Percentiles rank a stretch among this genome's conserved stretches.
phyloP scores from a whole-genome alignment of 345 rosid species.

The Rubroshorea leprosula region DNA sequence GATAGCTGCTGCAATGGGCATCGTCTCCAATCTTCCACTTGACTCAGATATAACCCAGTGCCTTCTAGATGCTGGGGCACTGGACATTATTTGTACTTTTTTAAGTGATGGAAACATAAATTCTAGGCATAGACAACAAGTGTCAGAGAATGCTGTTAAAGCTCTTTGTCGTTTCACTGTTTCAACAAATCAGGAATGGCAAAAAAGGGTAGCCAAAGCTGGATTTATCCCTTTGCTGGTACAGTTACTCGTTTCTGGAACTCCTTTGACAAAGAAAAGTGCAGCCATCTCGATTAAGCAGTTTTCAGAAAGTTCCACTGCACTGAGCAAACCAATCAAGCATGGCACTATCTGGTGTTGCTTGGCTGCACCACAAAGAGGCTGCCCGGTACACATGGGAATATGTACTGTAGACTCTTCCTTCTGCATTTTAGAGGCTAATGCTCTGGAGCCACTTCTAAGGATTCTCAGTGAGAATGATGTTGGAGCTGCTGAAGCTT shows the following conservation, averaged over 20 bases:
- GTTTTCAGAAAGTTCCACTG: slow-evolving; percentile 26
- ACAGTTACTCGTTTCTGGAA: slow-evolving; percentile 21
- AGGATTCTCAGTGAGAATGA: slow-evolving; percentile 20
- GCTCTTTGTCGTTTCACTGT: slow-evolving; percentile 26
- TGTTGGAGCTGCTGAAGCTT: slow-evolving; percentile 21
- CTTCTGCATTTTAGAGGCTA: slow-evolving; percentile 26
- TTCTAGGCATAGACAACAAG: slow-evolving; percentile 6
- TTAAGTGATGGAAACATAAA: slow-evolving; percentile 13
- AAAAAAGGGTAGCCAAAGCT: slow-evolving; percentile 18
- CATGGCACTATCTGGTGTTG: slow-evolving; percentile 11
- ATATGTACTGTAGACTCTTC: slow-evolving; percentile 24
- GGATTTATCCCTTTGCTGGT: slow-evolving; percentile 17
- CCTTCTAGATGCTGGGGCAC: slow-evolving; percentile 23
- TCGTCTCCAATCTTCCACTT: slow-evolving; percentile 23
- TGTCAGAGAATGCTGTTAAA: slow-evolving; percentile 20
- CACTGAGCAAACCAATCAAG: slow-evolving; percentile 18
- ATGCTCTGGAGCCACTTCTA: slow-evolving; percentile 20
- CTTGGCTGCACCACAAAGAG: slow-evolving; percentile 11
- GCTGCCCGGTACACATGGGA: slow-evolving; percentile 26
- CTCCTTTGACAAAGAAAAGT: slow-evolving; percentile 19
- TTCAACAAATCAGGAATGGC: slow-evolving; percentile 24
- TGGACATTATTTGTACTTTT: slow-evolving; percentile 16
- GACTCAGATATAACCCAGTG: slow-evolving; percentile 17
- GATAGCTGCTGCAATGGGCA: slow-evolving; percentile 18
- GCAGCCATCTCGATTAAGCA: slow-evolving; percentile 29